Percentiles rank a stretch among this genome's conserved stretches.
phyloP scores from a whole-genome alignment of 2,329 filamentous ascomycete species.

The Grosmannia clavigera region DNA sequence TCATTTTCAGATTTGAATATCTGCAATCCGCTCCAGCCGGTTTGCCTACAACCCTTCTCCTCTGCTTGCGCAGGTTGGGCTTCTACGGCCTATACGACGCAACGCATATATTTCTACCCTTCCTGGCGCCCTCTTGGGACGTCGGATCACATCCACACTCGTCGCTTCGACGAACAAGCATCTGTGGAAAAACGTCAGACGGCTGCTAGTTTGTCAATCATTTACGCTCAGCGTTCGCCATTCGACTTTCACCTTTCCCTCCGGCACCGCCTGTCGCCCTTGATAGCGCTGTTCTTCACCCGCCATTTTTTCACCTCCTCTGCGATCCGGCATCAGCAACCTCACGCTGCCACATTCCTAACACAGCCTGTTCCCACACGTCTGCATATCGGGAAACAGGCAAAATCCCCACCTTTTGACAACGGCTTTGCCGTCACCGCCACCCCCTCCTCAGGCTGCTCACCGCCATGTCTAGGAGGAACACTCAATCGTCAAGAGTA shows the following conservation, averaged over 20 bases:
- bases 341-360: background rate
- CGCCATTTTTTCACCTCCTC: background rate
- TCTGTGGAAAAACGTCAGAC: background rate
- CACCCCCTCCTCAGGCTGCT: background rate
- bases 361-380: background rate
- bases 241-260: background rate
- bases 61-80: background rate
- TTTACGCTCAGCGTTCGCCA: background rate
- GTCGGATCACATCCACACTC: background rate
- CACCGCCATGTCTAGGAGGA: slow-evolving; percentile 27
- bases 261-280: background rate
- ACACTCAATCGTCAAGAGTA: slow-evolving; percentile 18
- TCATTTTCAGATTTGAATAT: background rate
- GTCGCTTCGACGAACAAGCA: background rate
- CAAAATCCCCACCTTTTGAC: background rate
- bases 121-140: background rate
- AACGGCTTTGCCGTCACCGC: background rate
- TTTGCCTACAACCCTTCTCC: background rate
- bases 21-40: background rate
- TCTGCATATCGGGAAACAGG: background rate
- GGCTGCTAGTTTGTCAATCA: background rate
- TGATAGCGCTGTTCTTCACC: background rate
- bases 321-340: background rate
- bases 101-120: background rate
- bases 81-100: background rate